Evolutionary conservation across 306 rosid species (phyloP).

Genomic region (Parietaria judaica): DNA sequence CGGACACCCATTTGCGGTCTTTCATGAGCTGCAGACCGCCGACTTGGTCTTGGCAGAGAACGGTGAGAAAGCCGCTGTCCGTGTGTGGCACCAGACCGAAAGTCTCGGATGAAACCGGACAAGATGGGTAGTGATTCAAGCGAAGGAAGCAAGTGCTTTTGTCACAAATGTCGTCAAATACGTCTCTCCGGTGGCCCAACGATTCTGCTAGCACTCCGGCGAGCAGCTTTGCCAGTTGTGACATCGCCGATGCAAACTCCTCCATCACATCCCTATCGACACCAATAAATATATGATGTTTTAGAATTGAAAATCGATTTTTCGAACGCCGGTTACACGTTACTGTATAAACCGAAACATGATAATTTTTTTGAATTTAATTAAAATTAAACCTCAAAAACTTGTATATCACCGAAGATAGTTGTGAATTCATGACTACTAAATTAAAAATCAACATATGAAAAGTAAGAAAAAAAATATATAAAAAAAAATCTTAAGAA

Average conservation of each 20-base stretch:
- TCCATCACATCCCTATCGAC: constrained; percentile 56
- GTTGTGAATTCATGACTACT: too few relatives aligned
- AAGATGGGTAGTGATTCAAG: constrained; percentile 69
- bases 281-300: constrained; percentile 17
- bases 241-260: constrained; percentile 70
- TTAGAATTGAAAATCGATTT: too few relatives aligned
- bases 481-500: too few relatives aligned
- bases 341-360: too few relatives aligned
- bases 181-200: constrained; percentile 43
- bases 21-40: constrained; percentile 95
- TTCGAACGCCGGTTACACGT: too few relatives aligned
- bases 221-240: constrained; percentile 48
- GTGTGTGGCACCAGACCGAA: constrained; percentile 85
- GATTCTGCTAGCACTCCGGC: constrained; percentile 62
- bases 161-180: constrained; percentile 49
- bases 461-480: too few relatives aligned
- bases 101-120: constrained; percentile 46
- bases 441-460: too few relatives aligned
- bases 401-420: too few relatives aligned
- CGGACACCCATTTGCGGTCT: constrained; percentile 82
- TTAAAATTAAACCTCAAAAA: too few relatives aligned
- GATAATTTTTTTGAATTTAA: too few relatives aligned
- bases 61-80: constrained; percentile 85
- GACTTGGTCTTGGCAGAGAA: constrained; percentile 73
- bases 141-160: constrained; percentile 78